Conservation (phyloP, 768 basidiomycete species). For the Candolleomyces efflorescens region DNA sequence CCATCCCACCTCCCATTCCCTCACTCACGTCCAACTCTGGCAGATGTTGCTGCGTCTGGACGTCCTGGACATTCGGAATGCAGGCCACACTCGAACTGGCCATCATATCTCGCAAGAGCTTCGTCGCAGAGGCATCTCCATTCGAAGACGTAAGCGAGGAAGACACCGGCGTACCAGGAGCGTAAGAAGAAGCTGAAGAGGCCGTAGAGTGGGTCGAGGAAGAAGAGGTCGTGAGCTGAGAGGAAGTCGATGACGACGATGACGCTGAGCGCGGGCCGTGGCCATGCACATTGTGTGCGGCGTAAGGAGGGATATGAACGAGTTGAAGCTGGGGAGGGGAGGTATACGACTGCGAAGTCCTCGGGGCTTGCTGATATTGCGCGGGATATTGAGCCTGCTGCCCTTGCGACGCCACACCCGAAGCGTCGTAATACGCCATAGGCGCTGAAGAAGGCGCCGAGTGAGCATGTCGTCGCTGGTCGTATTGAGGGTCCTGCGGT, state of each 20-base stretch:
- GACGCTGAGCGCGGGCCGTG: slow-evolving; percentile 3
- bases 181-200: neutral
- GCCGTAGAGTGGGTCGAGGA: slow-evolving; percentile 1
- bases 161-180: neutral
- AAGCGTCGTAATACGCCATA: too few species aligned
- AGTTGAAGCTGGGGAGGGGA: neutral
- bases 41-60: neutral
- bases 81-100: neutral
- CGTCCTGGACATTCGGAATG: neutral
- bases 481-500: neutral
- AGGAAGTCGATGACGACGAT: slow-evolving; percentile 7
- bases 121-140: neutral
- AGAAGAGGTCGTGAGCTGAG: slow-evolving; percentile 1
- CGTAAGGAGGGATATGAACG: slow-evolving; percentile 1
- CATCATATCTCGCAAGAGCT: neutral
- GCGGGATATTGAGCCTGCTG: too few species aligned
- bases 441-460: too few species aligned
- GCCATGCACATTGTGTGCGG: neutral
- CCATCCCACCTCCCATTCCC: neutral
- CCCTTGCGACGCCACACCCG: neutral
- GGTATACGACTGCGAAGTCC: too few species aligned
- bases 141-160: neutral
- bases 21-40: neutral
- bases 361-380: too few species aligned
- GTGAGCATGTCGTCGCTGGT: too few species aligned